A percentile compares a stretch with the other conserved stretches of the same genome.
phyloP scores from a whole-genome alignment of 345 rosid genomes.

The Cardamine resedifolia region DNA sequence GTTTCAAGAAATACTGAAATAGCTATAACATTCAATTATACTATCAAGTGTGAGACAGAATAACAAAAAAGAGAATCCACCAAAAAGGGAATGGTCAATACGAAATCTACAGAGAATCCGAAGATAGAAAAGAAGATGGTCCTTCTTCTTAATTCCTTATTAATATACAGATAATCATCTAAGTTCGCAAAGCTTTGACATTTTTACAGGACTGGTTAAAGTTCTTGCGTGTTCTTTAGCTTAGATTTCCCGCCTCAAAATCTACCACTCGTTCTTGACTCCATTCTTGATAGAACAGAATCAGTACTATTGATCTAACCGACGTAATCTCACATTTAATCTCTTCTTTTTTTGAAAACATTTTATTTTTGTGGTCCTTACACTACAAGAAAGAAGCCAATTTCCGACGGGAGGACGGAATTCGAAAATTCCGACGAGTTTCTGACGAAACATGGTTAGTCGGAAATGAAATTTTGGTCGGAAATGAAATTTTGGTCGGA shows the following conservation, averaged over 20 bases:
- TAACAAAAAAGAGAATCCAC: slow-evolving; percentile 8
- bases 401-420: too few relatives aligned
- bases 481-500: too few relatives aligned
- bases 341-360: not conserved
- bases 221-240: slow-evolving; percentile 9
- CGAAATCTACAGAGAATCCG: slow-evolving; percentile 2
- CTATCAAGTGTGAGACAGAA: slow-evolving; percentile 6
- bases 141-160: slow-evolving; percentile 1
- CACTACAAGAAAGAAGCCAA: too few relatives aligned
- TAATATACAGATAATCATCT: slow-evolving; percentile 12
- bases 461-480: too few relatives aligned
- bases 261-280: slow-evolving; percentile 12
- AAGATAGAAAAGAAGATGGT: slow-evolving; percentile 23
- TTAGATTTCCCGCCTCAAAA: slow-evolving; percentile 9
- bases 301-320: slow-evolving; percentile 18
- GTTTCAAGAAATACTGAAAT: not conserved
- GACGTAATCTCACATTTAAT: not conserved
- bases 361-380: not conserved
- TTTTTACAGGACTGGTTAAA: slow-evolving; percentile 6
- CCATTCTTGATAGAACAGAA: slow-evolving; percentile 26
- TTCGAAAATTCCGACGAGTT: too few relatives aligned
- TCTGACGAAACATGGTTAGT: too few relatives aligned
- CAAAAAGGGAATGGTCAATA: slow-evolving; percentile 7
- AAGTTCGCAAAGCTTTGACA: not conserved
- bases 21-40: not conserved